Evolutionary conservation across 371 early-diverging fungal genomes (phyloP), one percentile per base, ranked within the genome.

Genomic region (Apophysomyces variabilis): DNA sequence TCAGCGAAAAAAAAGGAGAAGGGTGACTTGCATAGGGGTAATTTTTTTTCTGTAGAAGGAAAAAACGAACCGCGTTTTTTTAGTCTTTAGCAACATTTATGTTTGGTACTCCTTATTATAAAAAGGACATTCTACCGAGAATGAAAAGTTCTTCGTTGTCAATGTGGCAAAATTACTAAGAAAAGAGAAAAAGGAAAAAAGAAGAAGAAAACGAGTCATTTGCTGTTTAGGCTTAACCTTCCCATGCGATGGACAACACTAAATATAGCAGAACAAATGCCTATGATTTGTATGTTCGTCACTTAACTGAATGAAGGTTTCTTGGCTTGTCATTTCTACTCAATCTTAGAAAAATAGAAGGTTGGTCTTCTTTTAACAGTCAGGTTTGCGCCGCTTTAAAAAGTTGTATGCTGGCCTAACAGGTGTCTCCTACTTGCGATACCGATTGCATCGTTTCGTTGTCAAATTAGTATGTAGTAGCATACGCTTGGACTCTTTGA

Each of bases 11-110:
- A 63, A 62, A 62, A 35, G 46, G 26, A 44, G 41, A 18, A 35
- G 61, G 61, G 41, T 45, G 54, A 50, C 54, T 50, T 50, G 54
- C 54, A 50, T 50, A 50, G 54, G 54, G 54, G 54, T 16, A 3
- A 2, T 26, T 26, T 26, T 26, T 45, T 45, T 45, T 50, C 54
- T 50, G 54, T 50, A 50, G 54, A 26, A 41, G 41, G 41, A 13
- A 26, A 26, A 26, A 26, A 26, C 32, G 32, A 26, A 50, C 54
- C 54, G 54, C 54, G 54, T 50, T 50, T 50, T 50, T 16, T 50
- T 16, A 50, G 16, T 18, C 32, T 50, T 26, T 9, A 18, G 7
- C 41, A 1, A 4, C 16, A 21, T 26, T 26, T 26, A 5, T 50
- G 54, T 38, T 45, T 35, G 32, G 32, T 3, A 26, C 32, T 26